A percentile compares a stretch with the other conserved stretches of the same genome.
phyloP scores from a whole-genome alignment of 1,284 basidiomycete species.

The Vanrija sp. region DNA sequence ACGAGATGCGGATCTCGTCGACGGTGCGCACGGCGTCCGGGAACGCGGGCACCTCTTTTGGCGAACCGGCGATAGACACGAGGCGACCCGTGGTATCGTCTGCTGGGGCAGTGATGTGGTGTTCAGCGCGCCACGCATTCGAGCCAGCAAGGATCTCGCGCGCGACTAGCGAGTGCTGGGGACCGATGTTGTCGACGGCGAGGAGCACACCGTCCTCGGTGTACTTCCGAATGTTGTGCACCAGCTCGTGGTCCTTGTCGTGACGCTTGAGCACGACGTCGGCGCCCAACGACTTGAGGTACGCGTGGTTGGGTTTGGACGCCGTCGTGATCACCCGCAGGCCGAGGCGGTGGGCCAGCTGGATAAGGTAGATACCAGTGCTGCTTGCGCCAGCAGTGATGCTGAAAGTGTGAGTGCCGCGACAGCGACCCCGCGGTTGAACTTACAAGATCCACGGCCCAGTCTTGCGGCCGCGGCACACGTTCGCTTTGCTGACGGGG shows the following conservation, averaged over 20 bases:
- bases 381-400: constrained; percentile 15
- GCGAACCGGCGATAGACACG: constrained; percentile 26
- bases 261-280: constrained; percentile 49
- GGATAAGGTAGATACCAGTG: constrained; percentile 48
- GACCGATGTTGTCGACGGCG: constrained; percentile 28
- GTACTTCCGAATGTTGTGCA: constrained; percentile 23
- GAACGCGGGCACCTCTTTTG: constrained; percentile 21
- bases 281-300: constrained; percentile 47
- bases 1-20: constrained; percentile 19
- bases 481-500: too few relatives aligned
- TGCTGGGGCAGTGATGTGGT: constrained; percentile 14
- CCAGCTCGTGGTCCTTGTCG: constrained; percentile 28
- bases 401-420: too few relatives aligned
- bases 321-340: constrained; percentile 50
- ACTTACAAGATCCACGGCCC: too few relatives aligned
- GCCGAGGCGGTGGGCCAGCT: constrained; percentile 50
- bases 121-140: constrained; percentile 21
- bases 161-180: constrained; percentile 21
- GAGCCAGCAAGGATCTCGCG: constrained; percentile 32
- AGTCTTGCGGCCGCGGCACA: too few relatives aligned
- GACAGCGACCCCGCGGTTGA: too few relatives aligned
- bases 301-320: constrained; percentile 44
- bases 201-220: constrained; percentile 34
- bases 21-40: constrained; percentile 27
- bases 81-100: constrained; percentile 2